Percentiles rank a stretch among this genome's conserved stretches.
These are phyloP conservation scores for Musa schizocarpa DNA, from an alignment of 176 grass and related monocot genomes.

Conservation along the genomic window DNA sequence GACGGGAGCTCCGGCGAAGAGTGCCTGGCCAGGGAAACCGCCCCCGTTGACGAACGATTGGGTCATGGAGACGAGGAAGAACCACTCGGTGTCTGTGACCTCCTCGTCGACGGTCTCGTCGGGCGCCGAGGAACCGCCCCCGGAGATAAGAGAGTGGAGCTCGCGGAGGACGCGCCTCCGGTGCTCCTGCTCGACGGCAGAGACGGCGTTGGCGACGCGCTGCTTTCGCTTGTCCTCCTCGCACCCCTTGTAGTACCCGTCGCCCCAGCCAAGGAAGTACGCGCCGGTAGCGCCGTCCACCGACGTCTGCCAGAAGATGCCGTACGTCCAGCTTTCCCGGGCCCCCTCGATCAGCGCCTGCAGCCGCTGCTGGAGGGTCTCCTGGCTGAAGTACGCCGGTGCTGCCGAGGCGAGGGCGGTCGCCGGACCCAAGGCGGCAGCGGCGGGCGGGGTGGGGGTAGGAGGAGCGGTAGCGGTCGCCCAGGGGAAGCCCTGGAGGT, in stretches of 20 bases:
- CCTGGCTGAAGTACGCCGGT: constrained; percentile 37
- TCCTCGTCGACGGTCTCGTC: constrained; percentile 86
- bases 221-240: constrained; percentile 22
- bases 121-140: constrained; percentile 6
- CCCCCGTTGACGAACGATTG: constrained; percentile 21
- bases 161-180: constrained; percentile 70
- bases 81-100: too few relatives aligned
- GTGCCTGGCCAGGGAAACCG: constrained; percentile 46
- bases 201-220: not conserved
- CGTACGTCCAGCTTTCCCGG: too few relatives aligned
- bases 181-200: constrained; percentile 71
- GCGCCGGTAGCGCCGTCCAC: constrained; percentile 38
- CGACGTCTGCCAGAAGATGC: constrained; percentile 13
- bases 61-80: too few relatives aligned
- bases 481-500: constrained; percentile 64
- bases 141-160: constrained; percentile 73
- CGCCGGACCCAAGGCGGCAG: constrained; percentile 46
- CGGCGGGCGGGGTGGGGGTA: not conserved
- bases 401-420: constrained; percentile 71
- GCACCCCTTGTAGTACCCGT: too few relatives aligned
- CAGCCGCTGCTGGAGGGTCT: too few relatives aligned
- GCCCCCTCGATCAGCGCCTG: too few relatives aligned
- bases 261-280: constrained; percentile 71
- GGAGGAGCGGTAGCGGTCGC: not conserved
- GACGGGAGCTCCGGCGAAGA: constrained; percentile 32